Evolutionary conservation across 345 rosid genomes (phyloP), one percentile per base, ranked within the genome.

Genomic region (Eucalyptus curtisii): DNA sequence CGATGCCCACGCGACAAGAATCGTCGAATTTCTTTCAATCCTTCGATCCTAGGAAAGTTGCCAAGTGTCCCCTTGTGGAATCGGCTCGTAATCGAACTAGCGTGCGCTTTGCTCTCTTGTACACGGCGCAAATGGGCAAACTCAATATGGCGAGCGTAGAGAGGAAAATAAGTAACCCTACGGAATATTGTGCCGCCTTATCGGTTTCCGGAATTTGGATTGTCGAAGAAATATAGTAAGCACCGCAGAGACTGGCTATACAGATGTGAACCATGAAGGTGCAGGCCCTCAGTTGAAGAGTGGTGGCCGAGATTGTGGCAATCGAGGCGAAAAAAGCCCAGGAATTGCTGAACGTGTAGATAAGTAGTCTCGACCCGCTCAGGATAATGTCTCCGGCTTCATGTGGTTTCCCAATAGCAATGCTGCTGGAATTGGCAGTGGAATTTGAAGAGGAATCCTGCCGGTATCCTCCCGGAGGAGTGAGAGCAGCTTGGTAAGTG

Each of bases 261-360:
- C n/a, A 59, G n/a, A 59, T 10, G 66, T 1, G 1, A 25, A 59
- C 15, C 66, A 3, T 0, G n/a, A 59, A 1, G 3, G 15, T 27
- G 66, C 61, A 55, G 30, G 30, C 61, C 30, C 0, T 24, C 13
- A 55, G 61, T 9, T 24, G 61, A 59, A 59, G 0, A 30, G 71
- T 33, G 33, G 33, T 30, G 68, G 33, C 68, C 68, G n/a, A 27
- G 68, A 27, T 25, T 6, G 68, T 61, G 33, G n/a, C 66, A 25
- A 57, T 57, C 13, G 15, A 0, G 15, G 66, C 7, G n/a, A 25
- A 24, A 2, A 57, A 57, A 0, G 14, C 66, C 30, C 0, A 0
- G 66, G n/a, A 24, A 25, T 57, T 10, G n/a, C 0, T 1, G n/a
- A 57, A 0, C 10, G 4, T 27, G 13, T 25, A 5, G 15, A 25